Percentiles rank a stretch among this genome's conserved stretches.
Evolutionary conservation across 257 asterid genomes (phyloP).

Genomic region (Hygrophila difformis): DNA sequence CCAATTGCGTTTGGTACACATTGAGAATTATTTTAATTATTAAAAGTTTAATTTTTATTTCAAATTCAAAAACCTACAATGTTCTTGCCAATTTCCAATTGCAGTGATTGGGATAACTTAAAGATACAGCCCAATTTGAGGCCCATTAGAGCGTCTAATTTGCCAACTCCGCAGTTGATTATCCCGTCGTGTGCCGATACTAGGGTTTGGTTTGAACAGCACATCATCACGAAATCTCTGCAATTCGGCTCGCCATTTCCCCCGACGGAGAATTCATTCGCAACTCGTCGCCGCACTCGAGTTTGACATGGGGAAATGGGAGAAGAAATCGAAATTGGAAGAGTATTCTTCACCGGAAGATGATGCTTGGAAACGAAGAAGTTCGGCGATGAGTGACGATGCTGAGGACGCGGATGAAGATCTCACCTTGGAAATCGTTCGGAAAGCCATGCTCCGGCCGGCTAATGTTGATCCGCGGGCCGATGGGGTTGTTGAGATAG

Average conservation of each 20-base stretch:
- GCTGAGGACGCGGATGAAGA: slow-evolving; percentile 81
- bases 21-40: too few species aligned
- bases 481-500: slow-evolving; percentile 25
- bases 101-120: too few species aligned
- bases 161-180: slow-evolving; percentile 1
- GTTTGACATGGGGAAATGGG: slow-evolving; percentile 36
- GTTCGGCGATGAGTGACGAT: slow-evolving; percentile 23
- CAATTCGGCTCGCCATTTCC: neutral
- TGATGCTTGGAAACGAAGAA: slow-evolving; percentile 21
- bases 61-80: too few species aligned
- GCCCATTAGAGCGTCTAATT: too few species aligned
- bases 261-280: neutral
- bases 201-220: slow-evolving; percentile 17
- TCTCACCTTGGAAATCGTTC: slow-evolving; percentile 64
- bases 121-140: too few species aligned
- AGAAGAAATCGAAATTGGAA: slow-evolving; percentile 27
- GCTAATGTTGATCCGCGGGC: slow-evolving; percentile 11
- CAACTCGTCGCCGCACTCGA: neutral
- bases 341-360: slow-evolving; percentile 27
- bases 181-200: slow-evolving; percentile 1
- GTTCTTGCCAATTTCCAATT: too few species aligned
- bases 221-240: neutral
- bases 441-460: slow-evolving; percentile 40
- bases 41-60: too few species aligned
- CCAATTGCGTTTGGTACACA: too few species aligned